Evolutionary conservation across 1,139 yeast species (phyloP).

Genomic region (Hyphopichia pseudoburtonii): DNA sequence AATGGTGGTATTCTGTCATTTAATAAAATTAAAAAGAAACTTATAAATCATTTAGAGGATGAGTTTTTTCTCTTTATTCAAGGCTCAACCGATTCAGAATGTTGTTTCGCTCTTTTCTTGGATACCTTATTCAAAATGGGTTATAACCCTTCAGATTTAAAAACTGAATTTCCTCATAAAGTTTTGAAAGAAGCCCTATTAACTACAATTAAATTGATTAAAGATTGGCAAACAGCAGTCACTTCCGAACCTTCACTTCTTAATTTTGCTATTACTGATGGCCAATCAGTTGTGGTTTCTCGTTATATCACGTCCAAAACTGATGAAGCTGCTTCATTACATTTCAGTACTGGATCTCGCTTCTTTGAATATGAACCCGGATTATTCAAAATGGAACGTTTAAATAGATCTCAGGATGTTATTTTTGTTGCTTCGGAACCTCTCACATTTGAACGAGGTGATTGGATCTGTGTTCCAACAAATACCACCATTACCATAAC

Average conservation of each 20-base stretch:
- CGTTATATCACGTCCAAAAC: slow-evolving; percentile 85
- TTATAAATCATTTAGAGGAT: slow-evolving; percentile 74
- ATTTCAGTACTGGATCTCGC: slow-evolving; percentile 89
- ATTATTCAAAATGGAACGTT: slow-evolving; percentile 88
- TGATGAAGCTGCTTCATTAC: slow-evolving; percentile 95
- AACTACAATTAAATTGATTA: slow-evolving; percentile 70
- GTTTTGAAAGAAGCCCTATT: slow-evolving; percentile 67
- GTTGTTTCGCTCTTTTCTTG: slow-evolving; percentile 85
- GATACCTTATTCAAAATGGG: slow-evolving; percentile 80
- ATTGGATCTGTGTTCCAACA: slow-evolving; percentile 97
- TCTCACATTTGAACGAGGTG: slow-evolving; percentile 90
- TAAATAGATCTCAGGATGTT: slow-evolving; percentile 89
- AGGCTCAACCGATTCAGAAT: slow-evolving; percentile 95
- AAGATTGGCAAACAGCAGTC: slow-evolving; percentile 56
- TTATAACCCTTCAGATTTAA: slow-evolving; percentile 54
- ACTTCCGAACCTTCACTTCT: slow-evolving; percentile 76
- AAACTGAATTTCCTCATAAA: slow-evolving; percentile 46
- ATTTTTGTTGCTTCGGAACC: slow-evolving; percentile 98
- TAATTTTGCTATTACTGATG: slow-evolving; percentile 95
- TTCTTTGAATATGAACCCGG: slow-evolving; percentile 90
- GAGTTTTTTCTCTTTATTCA: slow-evolving; percentile 77
- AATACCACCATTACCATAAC: slow-evolving; percentile 83
- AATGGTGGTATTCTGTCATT: slow-evolving; percentile 89
- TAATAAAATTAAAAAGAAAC: slow-evolving; percentile 64
- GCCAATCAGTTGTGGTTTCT: slow-evolving; percentile 82